Evolutionary conservation across 2,329 filamentous ascomycete species (phyloP).

Genomic region (Fusarium tupiense): DNA sequence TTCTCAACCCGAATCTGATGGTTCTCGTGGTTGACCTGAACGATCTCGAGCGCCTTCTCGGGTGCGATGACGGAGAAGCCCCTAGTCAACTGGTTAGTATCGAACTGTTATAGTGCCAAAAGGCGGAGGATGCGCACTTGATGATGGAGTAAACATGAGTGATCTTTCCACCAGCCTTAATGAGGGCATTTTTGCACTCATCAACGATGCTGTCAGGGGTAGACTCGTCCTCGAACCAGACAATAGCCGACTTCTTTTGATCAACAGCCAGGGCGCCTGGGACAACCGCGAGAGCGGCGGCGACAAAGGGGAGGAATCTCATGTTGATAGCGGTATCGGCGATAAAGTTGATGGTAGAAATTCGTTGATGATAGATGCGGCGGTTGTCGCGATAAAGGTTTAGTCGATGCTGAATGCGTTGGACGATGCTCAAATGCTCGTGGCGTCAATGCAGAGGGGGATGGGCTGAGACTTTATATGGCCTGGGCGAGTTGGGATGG

Average conservation of each 20-base stretch:
- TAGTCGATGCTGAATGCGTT: not conserved
- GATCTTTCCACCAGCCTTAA: constrained; percentile 76
- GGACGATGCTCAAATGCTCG: constrained; percentile 5
- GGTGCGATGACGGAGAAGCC: constrained; percentile 82
- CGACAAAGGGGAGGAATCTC: constrained; percentile 67
- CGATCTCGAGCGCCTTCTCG: constrained; percentile 71
- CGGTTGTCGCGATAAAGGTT: constrained; percentile 4
- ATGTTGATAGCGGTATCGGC: constrained; percentile 57
- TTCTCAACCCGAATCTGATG: constrained; percentile 72
- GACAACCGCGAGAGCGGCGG: constrained; percentile 66
- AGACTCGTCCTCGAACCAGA: constrained; percentile 78
- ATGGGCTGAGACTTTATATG: constrained; percentile 28
- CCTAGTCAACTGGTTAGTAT: constrained; percentile 57
- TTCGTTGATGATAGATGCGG: not conserved
- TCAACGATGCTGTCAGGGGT: constrained; percentile 72
- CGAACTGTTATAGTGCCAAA: not conserved
- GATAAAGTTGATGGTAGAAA: not conserved
- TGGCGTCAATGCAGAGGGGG: constrained; percentile 23
- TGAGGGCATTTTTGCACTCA: constrained; percentile 76
- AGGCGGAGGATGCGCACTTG: constrained; percentile 61
- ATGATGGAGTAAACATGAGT: constrained; percentile 79
- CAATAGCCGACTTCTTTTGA: constrained; percentile 76
- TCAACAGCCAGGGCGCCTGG: constrained; percentile 71
- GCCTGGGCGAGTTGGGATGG: not conserved
- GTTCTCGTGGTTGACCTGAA: constrained; percentile 69